These are phyloP conservation scores for Claviceps sp. DNA, from an alignment of 2,329 filamentous ascomycete species.

Conservation along the genomic window DNA sequence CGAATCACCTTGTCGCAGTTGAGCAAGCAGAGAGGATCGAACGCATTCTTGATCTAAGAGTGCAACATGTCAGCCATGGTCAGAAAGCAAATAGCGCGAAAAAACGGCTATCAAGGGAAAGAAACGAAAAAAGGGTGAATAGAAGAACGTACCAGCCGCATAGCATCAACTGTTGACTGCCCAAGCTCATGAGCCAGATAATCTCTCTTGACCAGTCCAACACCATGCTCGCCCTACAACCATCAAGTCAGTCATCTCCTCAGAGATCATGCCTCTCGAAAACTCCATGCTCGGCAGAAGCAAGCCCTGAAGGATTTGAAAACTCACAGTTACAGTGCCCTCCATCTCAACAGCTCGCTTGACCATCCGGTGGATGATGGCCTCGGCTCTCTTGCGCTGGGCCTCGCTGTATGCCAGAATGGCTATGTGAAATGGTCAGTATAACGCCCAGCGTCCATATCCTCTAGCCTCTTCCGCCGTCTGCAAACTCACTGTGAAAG, in stretches of 20 bases:
- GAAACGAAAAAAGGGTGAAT: not conserved
- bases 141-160: constrained; percentile 54
- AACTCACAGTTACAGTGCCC: constrained; percentile 57
- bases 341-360: constrained; percentile 75
- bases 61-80: not conserved
- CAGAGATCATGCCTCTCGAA: not conserved
- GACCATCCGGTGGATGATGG: constrained; percentile 70
- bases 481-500: constrained; percentile 44
- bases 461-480: not conserved
- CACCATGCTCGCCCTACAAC: constrained; percentile 60
- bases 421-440: constrained; percentile 18
- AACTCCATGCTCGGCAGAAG: constrained; percentile 10
- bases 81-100: not conserved
- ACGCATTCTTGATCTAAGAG: constrained; percentile 59
- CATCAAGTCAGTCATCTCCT: not conserved
- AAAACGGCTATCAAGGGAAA: not conserved
- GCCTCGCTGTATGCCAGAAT: constrained; percentile 49
- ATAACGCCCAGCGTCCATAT: not conserved
- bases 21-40: constrained; percentile 59
- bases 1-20: constrained; percentile 59
- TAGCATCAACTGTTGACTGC: constrained; percentile 60
- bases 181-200: constrained; percentile 71
- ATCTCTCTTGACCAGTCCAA: constrained; percentile 73
- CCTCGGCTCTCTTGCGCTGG: constrained; percentile 53
- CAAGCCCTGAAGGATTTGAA: not conserved